phyloP scores from a whole-genome alignment of 208 protist species.

The Endotrypanum monterogeii region DNA sequence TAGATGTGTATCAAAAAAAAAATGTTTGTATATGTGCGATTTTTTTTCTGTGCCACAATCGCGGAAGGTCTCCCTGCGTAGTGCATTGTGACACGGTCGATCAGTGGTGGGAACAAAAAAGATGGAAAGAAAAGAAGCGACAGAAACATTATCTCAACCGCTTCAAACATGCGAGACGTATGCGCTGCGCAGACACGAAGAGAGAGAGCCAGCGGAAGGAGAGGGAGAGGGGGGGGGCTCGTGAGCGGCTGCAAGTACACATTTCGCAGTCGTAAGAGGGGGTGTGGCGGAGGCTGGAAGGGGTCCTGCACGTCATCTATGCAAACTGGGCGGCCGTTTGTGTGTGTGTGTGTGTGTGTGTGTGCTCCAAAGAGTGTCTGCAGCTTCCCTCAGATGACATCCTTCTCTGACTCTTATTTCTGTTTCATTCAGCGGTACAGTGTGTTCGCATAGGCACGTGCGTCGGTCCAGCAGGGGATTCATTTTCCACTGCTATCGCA shows the following conservation, averaged over 20 bases:
- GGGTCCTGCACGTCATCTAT: neutral
- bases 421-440: neutral
- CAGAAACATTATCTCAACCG: neutral
- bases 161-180: neutral
- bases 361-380: neutral
- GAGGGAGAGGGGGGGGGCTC: neutral
- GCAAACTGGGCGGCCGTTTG: neutral
- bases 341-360: neutral
- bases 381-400: too few relatives aligned
- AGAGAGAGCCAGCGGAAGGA: too few relatives aligned
- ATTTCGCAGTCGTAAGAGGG: neutral
- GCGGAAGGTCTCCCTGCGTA: neutral
- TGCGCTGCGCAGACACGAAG: neutral
- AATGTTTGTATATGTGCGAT: too few relatives aligned
- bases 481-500: neutral
- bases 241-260: neutral
- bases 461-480: neutral
- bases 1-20: too few relatives aligned
- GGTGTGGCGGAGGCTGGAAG: neutral
- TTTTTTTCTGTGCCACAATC: too few relatives aligned
- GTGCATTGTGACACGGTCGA: neutral
- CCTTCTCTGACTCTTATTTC: neutral
- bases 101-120: neutral
- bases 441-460: neutral
- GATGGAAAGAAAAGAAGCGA: neutral